Evolutionary conservation across 1,284 basidiomycete species (phyloP).

Genomic region (Ganoderma leucocontextum): DNA sequence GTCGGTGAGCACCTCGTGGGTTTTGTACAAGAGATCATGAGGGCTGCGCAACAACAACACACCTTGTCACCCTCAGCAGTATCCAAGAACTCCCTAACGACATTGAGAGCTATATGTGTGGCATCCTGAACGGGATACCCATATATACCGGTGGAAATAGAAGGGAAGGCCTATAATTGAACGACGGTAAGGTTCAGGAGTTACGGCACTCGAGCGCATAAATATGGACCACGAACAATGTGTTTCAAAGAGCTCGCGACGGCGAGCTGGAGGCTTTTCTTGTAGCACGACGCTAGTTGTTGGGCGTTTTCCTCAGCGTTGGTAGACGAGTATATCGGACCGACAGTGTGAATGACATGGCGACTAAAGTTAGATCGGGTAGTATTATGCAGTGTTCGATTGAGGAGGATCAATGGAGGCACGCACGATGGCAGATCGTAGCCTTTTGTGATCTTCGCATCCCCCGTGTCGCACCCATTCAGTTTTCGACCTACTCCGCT

Average conservation of each 20-base stretch:
- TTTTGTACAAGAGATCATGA: not conserved
- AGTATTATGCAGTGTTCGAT: not conserved
- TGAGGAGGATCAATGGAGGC: not conserved
- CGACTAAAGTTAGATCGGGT: constrained; percentile 49
- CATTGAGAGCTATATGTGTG: constrained; percentile 71
- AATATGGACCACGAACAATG: constrained; percentile 57
- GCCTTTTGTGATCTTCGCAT: constrained; percentile 84
- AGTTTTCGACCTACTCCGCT: constrained; percentile 61
- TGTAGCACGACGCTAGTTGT: constrained; percentile 80
- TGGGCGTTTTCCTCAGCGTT: constrained; percentile 55
- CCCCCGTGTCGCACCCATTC: constrained; percentile 83
- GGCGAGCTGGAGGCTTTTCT: constrained; percentile 69
- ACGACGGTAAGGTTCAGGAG: constrained; percentile 6
- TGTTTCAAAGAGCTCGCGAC: constrained; percentile 66
- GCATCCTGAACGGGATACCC: constrained; percentile 81
- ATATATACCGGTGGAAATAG: constrained; percentile 84
- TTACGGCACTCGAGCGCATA: not conserved
- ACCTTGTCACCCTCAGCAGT: constrained; percentile 59
- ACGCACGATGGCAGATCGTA: constrained; percentile 75
- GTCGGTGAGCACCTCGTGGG: not conserved
- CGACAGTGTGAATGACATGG: constrained; percentile 91
- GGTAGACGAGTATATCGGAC: constrained; percentile 73
- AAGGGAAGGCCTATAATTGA: constrained; percentile 74
- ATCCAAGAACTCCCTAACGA: constrained; percentile 67
- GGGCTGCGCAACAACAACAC: constrained; percentile 23